Base-by-base conservation (phyloP, 768 basidiomycete genomes). In the Piloderma croceum region DNA sequence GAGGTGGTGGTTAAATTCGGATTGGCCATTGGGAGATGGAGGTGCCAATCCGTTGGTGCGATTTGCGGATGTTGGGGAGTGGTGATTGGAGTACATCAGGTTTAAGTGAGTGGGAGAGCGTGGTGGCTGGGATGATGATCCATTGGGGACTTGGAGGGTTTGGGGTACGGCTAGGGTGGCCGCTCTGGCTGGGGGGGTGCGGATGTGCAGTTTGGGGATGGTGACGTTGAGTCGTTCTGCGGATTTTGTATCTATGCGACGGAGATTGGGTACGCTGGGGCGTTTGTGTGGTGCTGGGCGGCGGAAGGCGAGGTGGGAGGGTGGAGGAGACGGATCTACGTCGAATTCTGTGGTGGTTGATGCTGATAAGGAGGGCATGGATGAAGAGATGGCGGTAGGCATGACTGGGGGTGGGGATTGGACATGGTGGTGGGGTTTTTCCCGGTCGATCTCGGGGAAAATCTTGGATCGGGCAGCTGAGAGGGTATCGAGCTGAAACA, bases 401-500 rank as follows among this genome's bases (percentile, higher is more conserved):
- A 81, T 79, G 41, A 77, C 53, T 15, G 77, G 76, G 48, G 76
- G 54, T 3, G 79, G 81, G 15, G 77, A 77, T 23, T 60, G 65
- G 24, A 64, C 60, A 19, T 59, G 54, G 13, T 31, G 19, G 31
- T 22, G 31, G n/a, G n/a, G n/a, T n/a, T n/a, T n/a, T 12, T 58
- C 56, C 17, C 68, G 68, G 53, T 86, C 83, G 35, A 83, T 67
- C 54, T 84, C 77, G 34, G 74, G 72, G 6, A 79, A 61, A 21
- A 61, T 54, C 53, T 70, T 74, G 3, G 74, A 68, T 22, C 73
- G 72, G 17, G 68, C 54, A 7, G 76, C 74, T 31, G 73, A 65
- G 50, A 39, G 46, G 7, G 82, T 84, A 52, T 86, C 77, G 18
- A 87, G 74, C 55, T 83, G 82, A 57, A 79, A 83, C 24, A 88